These are phyloP conservation scores for Trichoderma oligosporum DNA, from an alignment of 2,329 filamentous ascomycete species.

Conservation along the genomic window DNA sequence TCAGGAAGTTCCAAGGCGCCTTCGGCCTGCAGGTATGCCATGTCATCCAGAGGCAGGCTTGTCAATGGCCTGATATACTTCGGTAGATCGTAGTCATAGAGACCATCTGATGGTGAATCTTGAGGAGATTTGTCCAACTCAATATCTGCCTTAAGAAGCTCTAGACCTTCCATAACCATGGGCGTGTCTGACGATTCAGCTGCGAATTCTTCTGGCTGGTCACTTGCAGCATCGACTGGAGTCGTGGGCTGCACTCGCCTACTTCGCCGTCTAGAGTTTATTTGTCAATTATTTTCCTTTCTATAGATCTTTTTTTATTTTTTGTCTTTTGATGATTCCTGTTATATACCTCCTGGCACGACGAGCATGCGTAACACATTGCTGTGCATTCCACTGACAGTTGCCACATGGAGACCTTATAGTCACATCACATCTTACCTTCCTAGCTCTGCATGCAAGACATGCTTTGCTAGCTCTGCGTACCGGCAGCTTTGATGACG, in stretches of 20 bases:
- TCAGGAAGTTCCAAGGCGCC: slow-evolving; percentile 8
- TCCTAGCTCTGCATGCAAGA: slow-evolving; percentile 9
- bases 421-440: slow-evolving; percentile 13
- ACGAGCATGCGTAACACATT: slow-evolving; percentile 15
- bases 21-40: slow-evolving; percentile 1
- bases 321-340: neutral
- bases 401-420: slow-evolving; percentile 12
- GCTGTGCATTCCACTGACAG: slow-evolving; percentile 13
- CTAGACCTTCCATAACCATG: slow-evolving; percentile 1
- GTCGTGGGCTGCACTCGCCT: neutral
- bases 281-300: neutral
- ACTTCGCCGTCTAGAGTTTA: neutral
- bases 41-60: slow-evolving; percentile 10
- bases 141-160: slow-evolving; percentile 4
- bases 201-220: neutral
- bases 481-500: slow-evolving; percentile 7
- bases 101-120: neutral
- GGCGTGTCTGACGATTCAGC: neutral
- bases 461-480: slow-evolving; percentile 15
- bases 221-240: neutral
- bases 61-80: slow-evolving; percentile 6
- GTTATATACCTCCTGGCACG: neutral
- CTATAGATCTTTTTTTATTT: neutral
- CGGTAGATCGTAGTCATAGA: neutral
- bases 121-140: neutral